Evolutionary conservation across 495 filamentous ascomycete genomes (phyloP), one percentile per base, ranked within the genome.

Genomic region (Aspergillus homomorphus): DNA sequence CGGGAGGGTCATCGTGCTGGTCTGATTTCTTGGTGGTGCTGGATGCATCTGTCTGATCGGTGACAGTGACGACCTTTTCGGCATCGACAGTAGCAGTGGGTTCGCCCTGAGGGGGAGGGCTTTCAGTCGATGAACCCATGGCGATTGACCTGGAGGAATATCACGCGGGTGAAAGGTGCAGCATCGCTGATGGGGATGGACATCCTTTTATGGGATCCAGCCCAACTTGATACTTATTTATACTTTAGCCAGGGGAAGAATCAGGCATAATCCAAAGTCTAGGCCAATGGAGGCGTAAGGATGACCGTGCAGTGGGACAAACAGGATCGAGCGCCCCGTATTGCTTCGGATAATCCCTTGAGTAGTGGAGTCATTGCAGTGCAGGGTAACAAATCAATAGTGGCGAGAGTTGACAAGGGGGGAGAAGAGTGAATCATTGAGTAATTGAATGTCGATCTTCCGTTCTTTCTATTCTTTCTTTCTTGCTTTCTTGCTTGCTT

Each of bases 1-100:
- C 33, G 0, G 50, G 20, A 22, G 18, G 15, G 22, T 9, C 83
- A 44, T 83, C 73, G 20, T 56, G 15, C 19, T 54, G 44, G 14
- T 30, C 46, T 4, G 20, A 33, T 19, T 53, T 53, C 3, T 45
- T 5, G 33, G 7, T 14, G 33, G 33, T 14, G 5, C 7, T 38
- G 6, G 33, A 14, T 9, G 33, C 33, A 38, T 5, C 10, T 12
- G 33, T 9, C 6, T 5, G 4, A 38, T 38, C 33, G 33, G 33
- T 38, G 7, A 38, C 33, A 14, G 33, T 10, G 33, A 38, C 33
- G 12, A 38, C 15, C 33, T 38, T 38, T 14, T 38, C 33, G 7
- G 33, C 33, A 14, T 2, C 2, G 33, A 38, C 7, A 12, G 12
- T 38, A 38, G 8, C 10, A n/a, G 44, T 21, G 8, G 9, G 2